Evolutionary conservation across 495 filamentous ascomycete genomes (phyloP), one percentile per base, ranked within the genome.

Genomic region (Lasiosphaeria hispida): DNA sequence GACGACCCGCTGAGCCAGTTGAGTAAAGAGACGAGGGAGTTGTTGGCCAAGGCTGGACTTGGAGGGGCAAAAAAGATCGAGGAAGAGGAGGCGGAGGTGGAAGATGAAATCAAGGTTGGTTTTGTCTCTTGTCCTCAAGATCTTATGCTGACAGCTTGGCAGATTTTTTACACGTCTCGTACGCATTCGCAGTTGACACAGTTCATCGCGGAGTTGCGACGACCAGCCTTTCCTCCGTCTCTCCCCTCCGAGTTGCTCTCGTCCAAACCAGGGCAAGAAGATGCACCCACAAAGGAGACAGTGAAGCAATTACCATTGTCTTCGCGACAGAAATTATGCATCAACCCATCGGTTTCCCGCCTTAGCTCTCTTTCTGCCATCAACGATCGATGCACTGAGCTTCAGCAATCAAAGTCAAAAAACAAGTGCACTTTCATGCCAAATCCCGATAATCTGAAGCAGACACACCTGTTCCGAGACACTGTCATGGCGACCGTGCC

Each of bases 121-220:
- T 37, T 13, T 23, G 10, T 38, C 4, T 13, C 14, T 4, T 41
- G 58, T 42, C 8, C 38, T 14, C 17, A 18, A 1, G 33, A 13
- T 34, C 10, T 49, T 17, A 34, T 10, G n/a, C 59, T 69, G 34
- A 65, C 34, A 37, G 0, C 10, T 10, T 38, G 9, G 7, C 52
- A 85, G 79, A 89, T 98, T 23, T 96, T 89, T 69, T 97, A 89
- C 69, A 96, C 92, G 56, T 97, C 94, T 11, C 80, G 94, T 63
- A 98, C 94, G 1, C 94, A 98, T 65, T 97, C 94, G 0, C 94
- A 98, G 65, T 73, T 97, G 15, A 88, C 87, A 4, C 94, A 98
- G 71, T 97, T 98, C 66, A 86, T 92, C n/a, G 84, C 86, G 51
- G 95, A 98, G 65, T 74, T 98, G 35, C 84, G 88, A 3, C 85